phyloP scores from a whole-genome alignment of 164 flowering plant species.

The Umbellularia californica region DNA sequence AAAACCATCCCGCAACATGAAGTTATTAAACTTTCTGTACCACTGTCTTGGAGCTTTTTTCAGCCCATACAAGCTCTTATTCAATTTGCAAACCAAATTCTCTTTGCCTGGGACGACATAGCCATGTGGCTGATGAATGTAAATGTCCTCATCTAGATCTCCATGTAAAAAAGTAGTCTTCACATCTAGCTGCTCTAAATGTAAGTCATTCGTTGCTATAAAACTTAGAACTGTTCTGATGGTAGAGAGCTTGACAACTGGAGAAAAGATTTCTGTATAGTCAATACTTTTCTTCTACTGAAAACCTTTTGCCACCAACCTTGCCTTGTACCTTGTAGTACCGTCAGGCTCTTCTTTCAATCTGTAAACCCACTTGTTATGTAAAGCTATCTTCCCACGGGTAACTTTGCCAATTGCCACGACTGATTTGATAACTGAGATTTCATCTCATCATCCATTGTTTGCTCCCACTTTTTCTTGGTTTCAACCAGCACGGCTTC shows the following conservation, averaged over 20 bases:
- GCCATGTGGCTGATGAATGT: neutral
- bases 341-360: neutral
- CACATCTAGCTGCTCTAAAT: neutral
- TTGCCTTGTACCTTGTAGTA: neutral
- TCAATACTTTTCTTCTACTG: neutral
- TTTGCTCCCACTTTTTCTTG: neutral
- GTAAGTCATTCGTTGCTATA: neutral
- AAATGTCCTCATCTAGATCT: neutral
- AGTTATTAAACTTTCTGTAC: neutral
- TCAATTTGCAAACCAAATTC: neutral
- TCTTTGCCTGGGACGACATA: neutral
- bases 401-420: neutral
- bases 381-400: neutral
- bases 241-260: neutral
- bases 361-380: conserved; percentile 1
- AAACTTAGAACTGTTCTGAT: neutral
- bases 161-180: neutral
- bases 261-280: neutral
- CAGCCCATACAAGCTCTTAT: neutral
- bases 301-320: neutral
- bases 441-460: neutral
- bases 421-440: neutral
- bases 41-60: neutral
- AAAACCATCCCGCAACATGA: neutral
- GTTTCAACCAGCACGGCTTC: neutral